These are phyloP conservation scores for Magnusiomyces tetraspermus DNA, from an alignment of 1,139 yeast genomes.

Conservation along the genomic window DNA sequence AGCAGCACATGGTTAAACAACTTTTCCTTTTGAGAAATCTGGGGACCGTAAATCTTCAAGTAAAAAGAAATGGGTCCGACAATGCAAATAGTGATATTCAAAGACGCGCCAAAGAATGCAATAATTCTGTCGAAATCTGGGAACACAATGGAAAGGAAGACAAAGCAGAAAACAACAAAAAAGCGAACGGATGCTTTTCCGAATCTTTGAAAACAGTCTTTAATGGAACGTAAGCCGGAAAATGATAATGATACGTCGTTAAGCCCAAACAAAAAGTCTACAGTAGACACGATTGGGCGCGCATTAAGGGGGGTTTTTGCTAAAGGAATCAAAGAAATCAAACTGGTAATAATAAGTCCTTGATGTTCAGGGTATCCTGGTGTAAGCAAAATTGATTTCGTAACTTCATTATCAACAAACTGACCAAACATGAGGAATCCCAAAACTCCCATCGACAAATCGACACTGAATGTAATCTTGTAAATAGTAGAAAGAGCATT, in stretches of 20 bases:
- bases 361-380: slow-evolving; percentile 65
- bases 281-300: slow-evolving; percentile 72
- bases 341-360: slow-evolving; percentile 51
- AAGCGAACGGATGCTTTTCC: slow-evolving; percentile 28
- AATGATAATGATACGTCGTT: slow-evolving; percentile 23
- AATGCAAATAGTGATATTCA: slow-evolving; percentile 73
- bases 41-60: slow-evolving; percentile 44
- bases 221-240: slow-evolving; percentile 4
- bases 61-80: slow-evolving; percentile 70
- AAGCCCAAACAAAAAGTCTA: slow-evolving; percentile 40
- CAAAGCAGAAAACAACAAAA: slow-evolving; percentile 36
- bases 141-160: slow-evolving; percentile 48
- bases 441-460: slow-evolving; percentile 62
- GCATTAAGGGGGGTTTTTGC: slow-evolving; percentile 85
- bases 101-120: slow-evolving; percentile 72
- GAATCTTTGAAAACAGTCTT: slow-evolving; percentile 7
- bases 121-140: slow-evolving; percentile 76
- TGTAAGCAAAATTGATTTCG: slow-evolving; percentile 61
- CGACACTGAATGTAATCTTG: slow-evolving; percentile 59
- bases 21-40: slow-evolving; percentile 36
- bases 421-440: slow-evolving; percentile 87
- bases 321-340: slow-evolving; percentile 74
- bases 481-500: slow-evolving; percentile 48
- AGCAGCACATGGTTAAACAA: slow-evolving; percentile 41
- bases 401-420: slow-evolving; percentile 66